A percentile compares a stretch with the other conserved stretches of the same genome.
These are phyloP conservation scores for Pyrus hybrid DNA, from an alignment of 331 rosid species.

Conservation along the genomic window DNA sequence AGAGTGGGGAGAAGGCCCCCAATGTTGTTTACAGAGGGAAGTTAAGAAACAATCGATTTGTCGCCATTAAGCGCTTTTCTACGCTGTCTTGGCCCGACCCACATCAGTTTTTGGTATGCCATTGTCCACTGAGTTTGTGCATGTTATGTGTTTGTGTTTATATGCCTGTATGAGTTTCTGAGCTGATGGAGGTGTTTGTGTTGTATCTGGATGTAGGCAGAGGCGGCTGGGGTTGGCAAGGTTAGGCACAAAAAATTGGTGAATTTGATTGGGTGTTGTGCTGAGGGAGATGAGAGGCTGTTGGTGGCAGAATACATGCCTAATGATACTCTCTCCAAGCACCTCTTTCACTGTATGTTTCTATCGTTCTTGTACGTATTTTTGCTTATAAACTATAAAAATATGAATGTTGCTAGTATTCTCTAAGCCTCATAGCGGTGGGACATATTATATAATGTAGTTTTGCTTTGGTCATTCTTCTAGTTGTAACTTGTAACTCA, in stretches of 20 bases:
- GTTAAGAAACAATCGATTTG: constrained; percentile 22
- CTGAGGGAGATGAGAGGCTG: constrained; percentile 43
- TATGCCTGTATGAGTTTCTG: not conserved
- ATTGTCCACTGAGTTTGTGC: not conserved
- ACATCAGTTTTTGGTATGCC: constrained; percentile 27
- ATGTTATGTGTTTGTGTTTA: not conserved
- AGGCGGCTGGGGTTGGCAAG: constrained; percentile 39
- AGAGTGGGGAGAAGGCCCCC: constrained; percentile 38
- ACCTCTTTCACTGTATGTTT: constrained; percentile 37
- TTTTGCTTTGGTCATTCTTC: not conserved
- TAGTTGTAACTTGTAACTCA: not conserved
- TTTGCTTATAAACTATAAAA: not conserved
- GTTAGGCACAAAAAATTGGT: constrained; percentile 29
- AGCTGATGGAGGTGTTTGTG: not conserved
- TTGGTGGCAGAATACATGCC: constrained; percentile 43
- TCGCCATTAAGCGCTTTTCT: constrained; percentile 31
- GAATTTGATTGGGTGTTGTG: constrained; percentile 41
- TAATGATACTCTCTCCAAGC: constrained; percentile 41
- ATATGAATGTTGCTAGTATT: not conserved
- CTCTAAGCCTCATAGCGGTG: not conserved
- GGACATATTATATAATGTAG: not conserved
- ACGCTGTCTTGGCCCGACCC: constrained; percentile 36
- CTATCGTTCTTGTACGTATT: not conserved
- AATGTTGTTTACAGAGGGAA: constrained; percentile 34
- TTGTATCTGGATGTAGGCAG: constrained; percentile 19